Evolutionary conservation across 257 asterid species (phyloP).

Genomic region (Nicotiana tabacum): DNA sequence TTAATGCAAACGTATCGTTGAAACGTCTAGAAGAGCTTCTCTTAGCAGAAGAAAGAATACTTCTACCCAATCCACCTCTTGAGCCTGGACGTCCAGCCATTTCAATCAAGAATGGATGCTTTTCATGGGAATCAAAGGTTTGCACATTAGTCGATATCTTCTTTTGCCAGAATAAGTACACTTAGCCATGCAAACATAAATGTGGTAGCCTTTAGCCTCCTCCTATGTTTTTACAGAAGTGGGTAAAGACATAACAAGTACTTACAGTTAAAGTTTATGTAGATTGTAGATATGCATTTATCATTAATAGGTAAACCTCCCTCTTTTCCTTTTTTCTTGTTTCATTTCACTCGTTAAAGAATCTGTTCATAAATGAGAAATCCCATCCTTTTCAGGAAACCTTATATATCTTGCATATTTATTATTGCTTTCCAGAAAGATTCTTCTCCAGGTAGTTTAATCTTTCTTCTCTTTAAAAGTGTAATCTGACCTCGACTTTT

Average conservation of each 20-base stretch:
- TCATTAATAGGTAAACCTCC: neutral
- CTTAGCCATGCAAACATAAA: neutral
- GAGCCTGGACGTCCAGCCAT: constrained; percentile 82
- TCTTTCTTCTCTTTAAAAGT: neutral
- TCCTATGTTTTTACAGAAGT: neutral
- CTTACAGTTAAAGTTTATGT: neutral
- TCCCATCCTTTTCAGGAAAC: neutral
- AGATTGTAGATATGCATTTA: neutral
- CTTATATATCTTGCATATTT: neutral
- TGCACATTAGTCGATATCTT: neutral
- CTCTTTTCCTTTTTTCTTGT: neutral
- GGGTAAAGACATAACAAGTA: neutral
- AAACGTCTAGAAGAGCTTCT: constrained; percentile 91
- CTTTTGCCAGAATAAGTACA: neutral
- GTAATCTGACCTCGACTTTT: neutral
- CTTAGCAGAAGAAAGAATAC: constrained; percentile 71
- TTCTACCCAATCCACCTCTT: constrained; percentile 77
- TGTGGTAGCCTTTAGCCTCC: neutral
- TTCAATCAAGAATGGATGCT: constrained; percentile 81
- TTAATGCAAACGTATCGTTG: constrained; percentile 86
- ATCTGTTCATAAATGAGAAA: neutral
- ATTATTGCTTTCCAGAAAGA: neutral
- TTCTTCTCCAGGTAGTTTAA: neutral
- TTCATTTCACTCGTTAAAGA: neutral
- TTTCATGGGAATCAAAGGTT: constrained; percentile 97